Base-by-base conservation (phyloP, 2,329 filamentous ascomycete genomes). In the Davidsoniella neocaledoniae region DNA sequence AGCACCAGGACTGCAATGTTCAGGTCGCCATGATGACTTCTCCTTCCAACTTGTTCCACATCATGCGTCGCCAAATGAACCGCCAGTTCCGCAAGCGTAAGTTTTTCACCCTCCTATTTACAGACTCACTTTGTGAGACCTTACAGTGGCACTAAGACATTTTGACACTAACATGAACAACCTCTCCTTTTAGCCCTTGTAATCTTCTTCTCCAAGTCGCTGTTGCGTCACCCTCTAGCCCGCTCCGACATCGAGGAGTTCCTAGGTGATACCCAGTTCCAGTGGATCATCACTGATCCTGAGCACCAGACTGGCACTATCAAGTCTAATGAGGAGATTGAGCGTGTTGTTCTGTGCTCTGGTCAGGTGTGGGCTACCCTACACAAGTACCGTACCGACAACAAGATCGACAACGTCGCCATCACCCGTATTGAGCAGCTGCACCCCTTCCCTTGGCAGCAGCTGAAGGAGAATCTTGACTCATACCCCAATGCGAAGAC, bases 1-100 rank as follows among this genome's bases (percentile, higher is more conserved):
- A 96, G 68, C 91, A 98, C 72, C 91, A 98, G 71, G 91, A 98
- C 70, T 94, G 87, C 75, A 98, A 98, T 72, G 94, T 98, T 80
- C 91, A 98, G 71, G 83, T 98, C 64, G 87, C 81, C 50, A 94
- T 91, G 73, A 88, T 93, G 79, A 98, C 91, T n/a, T 85, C 83
- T 43, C 91, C 91, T 25, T 77, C 90, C 56, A 98, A 98, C 68
- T 67, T 93, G 64, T 98, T 98, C 81, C 91, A 98, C 68, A 81
- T 91, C 57, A 77, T 98, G 56, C 84, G 91, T 64, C 80, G 91
- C 67, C 91, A 98, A 71, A 94, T 98, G 81, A 88, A 96, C 75
- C 80, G 91, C 61, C 90, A 98, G 64, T 98, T 98, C 83, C 81
- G 91, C 70, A 98, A 98, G 74, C 91, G 86, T 91, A 74, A 79